Percentiles rank a stretch among this genome's conserved stretches.
Evolutionary conservation across 2,329 filamentous ascomycete species (phyloP).

Genomic region (Xylariaceae sp.): DNA sequence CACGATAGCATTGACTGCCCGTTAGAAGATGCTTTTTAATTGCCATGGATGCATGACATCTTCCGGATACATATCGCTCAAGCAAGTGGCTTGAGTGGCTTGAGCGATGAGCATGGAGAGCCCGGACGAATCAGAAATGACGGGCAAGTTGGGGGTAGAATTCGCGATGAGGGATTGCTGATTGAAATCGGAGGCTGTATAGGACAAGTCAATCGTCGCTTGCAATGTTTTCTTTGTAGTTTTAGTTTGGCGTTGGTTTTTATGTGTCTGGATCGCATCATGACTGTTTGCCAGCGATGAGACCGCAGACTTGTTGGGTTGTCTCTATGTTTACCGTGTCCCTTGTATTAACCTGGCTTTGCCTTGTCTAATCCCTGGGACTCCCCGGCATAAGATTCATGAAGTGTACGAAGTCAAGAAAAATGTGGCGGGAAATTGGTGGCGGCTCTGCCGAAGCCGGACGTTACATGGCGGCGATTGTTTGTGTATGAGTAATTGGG

Average conservation of each 20-base stretch:
- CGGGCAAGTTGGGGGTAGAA: no score
- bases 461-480: neutral
- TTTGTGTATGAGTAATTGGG: neutral
- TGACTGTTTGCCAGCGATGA: conserved; percentile 30
- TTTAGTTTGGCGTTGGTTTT: conserved; percentile 20
- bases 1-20: conserved; percentile 96
- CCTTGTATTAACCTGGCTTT: neutral
- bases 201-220: neutral
- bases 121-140: no score
- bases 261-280: conserved; percentile 20
- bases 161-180: no score
- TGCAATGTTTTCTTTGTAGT: conserved; percentile 10
- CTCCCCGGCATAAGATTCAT: neutral
- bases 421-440: neutral
- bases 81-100: no score
- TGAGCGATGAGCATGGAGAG: no score
- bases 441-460: neutral
- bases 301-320: conserved; percentile 23
- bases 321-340: conserved; percentile 9
- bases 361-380: neutral
- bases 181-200: neutral
- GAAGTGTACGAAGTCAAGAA: no score
- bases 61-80: no score
- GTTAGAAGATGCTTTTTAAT: conserved; percentile 75
- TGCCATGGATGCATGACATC: neutral